Conservation (phyloP, 139 green algal species). For the Pleodorina starrii region DNA sequence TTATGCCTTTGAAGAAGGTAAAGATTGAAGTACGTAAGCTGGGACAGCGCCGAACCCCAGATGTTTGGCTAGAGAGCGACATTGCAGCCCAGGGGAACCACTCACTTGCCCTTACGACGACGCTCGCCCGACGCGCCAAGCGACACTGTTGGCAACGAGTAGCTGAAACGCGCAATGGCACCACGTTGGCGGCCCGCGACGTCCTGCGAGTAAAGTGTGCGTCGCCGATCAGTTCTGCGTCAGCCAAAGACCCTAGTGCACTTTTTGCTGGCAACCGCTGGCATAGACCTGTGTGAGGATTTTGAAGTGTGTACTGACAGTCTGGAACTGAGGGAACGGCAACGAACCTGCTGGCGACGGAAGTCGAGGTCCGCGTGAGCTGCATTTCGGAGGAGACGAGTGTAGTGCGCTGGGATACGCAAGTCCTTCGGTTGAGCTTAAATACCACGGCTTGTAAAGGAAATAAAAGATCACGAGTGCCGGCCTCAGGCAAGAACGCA, state of each 20-base stretch:
- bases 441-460: neutral
- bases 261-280: too few species aligned
- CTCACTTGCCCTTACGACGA: constrained; percentile 16
- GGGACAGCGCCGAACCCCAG: too few species aligned
- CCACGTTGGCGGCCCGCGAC: neutral
- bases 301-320: too few species aligned
- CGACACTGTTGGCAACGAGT: neutral
- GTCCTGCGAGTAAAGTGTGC: neutral
- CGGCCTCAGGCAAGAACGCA: neutral
- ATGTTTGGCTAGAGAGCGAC: too few species aligned
- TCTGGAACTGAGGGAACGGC: too few species aligned
- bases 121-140: neutral
- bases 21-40: too few species aligned
- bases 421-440: neutral
- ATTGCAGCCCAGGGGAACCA: too few species aligned
- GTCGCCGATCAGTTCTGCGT: neutral
- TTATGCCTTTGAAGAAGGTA: too few species aligned
- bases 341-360: constrained; percentile 6
- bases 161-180: too few species aligned
- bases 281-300: too few species aligned
- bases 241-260: constrained; percentile 24
- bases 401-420: neutral
- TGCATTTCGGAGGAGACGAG: constrained; percentile 12
- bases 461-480: neutral
- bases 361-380: constrained; percentile 5